Base-by-base conservation (phyloP, 1,139 yeast species). In the Citeromyces hawaiiensis region DNA sequence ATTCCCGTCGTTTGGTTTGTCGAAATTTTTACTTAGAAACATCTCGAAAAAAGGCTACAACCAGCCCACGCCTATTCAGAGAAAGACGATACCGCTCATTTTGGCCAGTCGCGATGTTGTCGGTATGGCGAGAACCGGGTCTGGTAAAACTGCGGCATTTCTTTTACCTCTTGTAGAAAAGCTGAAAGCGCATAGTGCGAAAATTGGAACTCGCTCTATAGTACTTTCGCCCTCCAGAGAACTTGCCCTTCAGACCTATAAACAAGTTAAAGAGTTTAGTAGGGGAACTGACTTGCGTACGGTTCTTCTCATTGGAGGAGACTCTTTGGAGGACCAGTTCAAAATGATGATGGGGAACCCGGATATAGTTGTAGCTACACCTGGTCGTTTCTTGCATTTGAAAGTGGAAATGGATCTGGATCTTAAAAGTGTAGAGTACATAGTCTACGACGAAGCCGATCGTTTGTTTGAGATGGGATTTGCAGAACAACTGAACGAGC, bases 41-140 rank as follows among this genome's bases (percentile, higher is more conserved):
- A 82, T 93, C 42, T 58, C 76, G 42, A 78, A 76, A 47, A 88
- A 86, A 55, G 99, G 99, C 0, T 93, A 77, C 63, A 81, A 77
- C 50, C 94, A 83, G 49, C 98, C 99, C 8, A 93, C 99, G 0
- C 98, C 99, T 2, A 93, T 93, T 56, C 99, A 93, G 61, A 70
- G 98, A 46, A 88, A 88, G 55, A 80, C 98, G 3, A 85, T 93
- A 43, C 98, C 98, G 1, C 66, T 87, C 43, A 79, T 91, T 42
- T 65, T 91, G 64, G 88, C 83, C 43, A 81, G 76, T 44, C 70
- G 94, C 53, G 98, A 93, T 61, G 94, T 93, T 30, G 98, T 93
- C 16, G 99, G 97, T 53, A 93, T 93, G 96, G 99, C 99, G 16
- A 73, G 97, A 54, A 93, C 99, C 1, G 99, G 99, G 52, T 83